phyloP scores from a whole-genome alignment of 495 filamentous ascomycete species.

The Bombardia bombarda region DNA sequence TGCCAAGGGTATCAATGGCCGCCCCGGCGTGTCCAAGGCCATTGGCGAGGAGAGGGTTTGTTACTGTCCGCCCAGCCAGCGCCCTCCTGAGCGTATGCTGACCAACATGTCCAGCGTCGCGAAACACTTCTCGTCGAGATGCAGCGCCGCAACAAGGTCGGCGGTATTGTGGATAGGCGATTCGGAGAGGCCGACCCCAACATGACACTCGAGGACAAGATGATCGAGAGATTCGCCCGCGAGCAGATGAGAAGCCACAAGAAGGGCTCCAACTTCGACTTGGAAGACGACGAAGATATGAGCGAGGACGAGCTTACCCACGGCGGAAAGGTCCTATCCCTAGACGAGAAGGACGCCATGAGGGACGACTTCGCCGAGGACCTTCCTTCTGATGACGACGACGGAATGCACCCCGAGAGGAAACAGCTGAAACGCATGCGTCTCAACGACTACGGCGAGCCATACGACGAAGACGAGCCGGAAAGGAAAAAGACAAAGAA shows the following conservation, averaged over 20 bases:
- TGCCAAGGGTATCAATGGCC: constrained; percentile 47
- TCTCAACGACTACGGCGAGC: constrained; percentile 31
- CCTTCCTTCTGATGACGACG: constrained; percentile 48
- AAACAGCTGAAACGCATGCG: constrained; percentile 53
- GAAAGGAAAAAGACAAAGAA: constrained; percentile 85
- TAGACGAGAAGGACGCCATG: constrained; percentile 24
- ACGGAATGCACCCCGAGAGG: constrained; percentile 36
- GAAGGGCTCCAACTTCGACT: constrained; percentile 72
- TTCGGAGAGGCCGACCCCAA: constrained; percentile 94
- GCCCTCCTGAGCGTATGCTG: not conserved
- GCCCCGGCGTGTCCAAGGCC: constrained; percentile 78
- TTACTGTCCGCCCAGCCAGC: too few species aligned
- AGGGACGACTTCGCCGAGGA: constrained; percentile 68
- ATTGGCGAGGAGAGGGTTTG: constrained; percentile 77
- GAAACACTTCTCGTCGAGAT: constrained; percentile 80
- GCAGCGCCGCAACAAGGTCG: constrained; percentile 77
- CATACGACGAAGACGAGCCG: constrained; percentile 46
- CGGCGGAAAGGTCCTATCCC: constrained; percentile 62
- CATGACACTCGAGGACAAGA: constrained; percentile 90
- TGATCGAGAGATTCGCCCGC: constrained; percentile 78
- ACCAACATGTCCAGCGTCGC: constrained; percentile 46
- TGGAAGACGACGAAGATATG: constrained; percentile 80
- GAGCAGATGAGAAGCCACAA: constrained; percentile 70
- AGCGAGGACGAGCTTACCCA: constrained; percentile 78
- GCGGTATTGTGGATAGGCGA: constrained; percentile 84